Base-by-base conservation (phyloP, 257 asterid genomes). In the Solanum tacnaense region DNA sequence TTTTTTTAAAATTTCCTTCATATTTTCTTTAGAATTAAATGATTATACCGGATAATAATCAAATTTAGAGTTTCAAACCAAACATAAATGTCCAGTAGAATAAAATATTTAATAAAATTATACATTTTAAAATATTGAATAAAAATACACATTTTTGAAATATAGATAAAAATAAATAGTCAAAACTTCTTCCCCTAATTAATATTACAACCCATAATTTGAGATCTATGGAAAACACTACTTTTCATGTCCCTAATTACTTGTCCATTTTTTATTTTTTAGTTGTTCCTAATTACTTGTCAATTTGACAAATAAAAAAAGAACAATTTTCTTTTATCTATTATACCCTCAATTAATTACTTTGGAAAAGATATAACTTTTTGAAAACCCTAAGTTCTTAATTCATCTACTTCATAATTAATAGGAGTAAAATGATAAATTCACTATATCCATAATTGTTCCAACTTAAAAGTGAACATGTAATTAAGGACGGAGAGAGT, bases 361-460 rank as follows among this genome's bases (percentile, higher is more conserved):
- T 44, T 44, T 44, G 52, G 0, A 44, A 44, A 44, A 44, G 0
- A 0, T 44, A 44, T 2, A 44, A 44, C 2, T 44, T 44, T 0
- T 44, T 44, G 18, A 44, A 44, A 44, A 13, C 0, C 0, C 0
- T 44, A 44, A 44, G 0, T 12, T 44, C 0, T 12, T 1, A 44
- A 44, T 44, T 12, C 15, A 44, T 44, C 5, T 41, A 41, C 0
- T 44, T 44, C 0, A 12, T 44, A 44, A 44, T 44, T 44, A 44
- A 44, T 44, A 44, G 0, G 0, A 0, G 0, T 44, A 44, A 44
- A 44, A 12, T 44, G 0, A 0, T 12, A 44, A 44, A 44, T 0
- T 44, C 0, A 44, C 6, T 44, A 13, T 44, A 0, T 44, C 0
- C 0, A 44, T 44, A 44, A 44, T 44, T 44, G 6, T 44, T 44